Evolutionary conservation across 2,329 filamentous ascomycete genomes (phyloP).

Genomic region (Neobulgaria alba): DNA sequence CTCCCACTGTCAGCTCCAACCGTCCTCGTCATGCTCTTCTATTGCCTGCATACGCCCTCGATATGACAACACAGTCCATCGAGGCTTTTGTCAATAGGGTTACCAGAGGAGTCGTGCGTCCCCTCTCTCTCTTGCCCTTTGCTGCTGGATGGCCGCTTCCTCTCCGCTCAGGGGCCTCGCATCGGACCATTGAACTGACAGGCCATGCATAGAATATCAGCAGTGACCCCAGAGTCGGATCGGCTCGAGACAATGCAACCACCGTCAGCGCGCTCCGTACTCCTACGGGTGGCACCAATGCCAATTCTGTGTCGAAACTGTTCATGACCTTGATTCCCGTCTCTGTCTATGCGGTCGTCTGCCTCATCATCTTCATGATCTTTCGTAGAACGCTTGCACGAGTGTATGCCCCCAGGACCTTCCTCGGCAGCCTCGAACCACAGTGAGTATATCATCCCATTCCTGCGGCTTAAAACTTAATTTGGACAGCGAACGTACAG

Average conservation of each 20-base stretch:
- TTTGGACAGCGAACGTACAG: slow-evolving; percentile 26
- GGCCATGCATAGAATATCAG: slow-evolving; percentile 10
- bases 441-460: slow-evolving; percentile 30
- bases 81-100: slow-evolving; percentile 2
- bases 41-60: background rate
- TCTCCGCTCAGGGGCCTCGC: background rate
- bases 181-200: background rate
- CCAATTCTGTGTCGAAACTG: slow-evolving; percentile 34
- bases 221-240: slow-evolving; percentile 36
- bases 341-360: slow-evolving; percentile 38
- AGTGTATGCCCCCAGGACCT: slow-evolving; percentile 47
- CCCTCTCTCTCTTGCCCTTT: background rate
- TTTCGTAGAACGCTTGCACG: slow-evolving; percentile 40
- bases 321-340: slow-evolving; percentile 47
- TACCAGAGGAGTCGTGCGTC: slow-evolving; percentile 5
- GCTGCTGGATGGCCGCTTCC: background rate
- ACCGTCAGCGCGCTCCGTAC: slow-evolving; percentile 27
- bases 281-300: slow-evolving; percentile 32
- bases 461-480: background rate
- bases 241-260: slow-evolving; percentile 34
- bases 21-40: background rate
- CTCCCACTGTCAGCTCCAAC: background rate
- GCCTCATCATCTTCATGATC: slow-evolving; percentile 42
- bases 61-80: slow-evolving; percentile 2
- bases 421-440: slow-evolving; percentile 40